Evolutionary conservation across 169 alveolate species (phyloP).

Genomic region (Cryptosporidium xiaoi): DNA sequence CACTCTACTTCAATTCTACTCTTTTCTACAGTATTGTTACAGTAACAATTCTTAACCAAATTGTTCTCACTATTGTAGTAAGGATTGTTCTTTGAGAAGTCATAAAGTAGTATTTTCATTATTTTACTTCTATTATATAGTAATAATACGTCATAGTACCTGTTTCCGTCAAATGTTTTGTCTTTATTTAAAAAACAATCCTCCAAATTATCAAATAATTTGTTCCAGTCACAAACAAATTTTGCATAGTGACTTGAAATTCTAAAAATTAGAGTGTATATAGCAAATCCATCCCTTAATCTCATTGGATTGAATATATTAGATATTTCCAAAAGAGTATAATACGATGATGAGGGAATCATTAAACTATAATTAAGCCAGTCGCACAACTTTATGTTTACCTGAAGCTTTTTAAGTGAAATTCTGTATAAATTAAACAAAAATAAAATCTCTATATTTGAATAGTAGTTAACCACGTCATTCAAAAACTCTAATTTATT

Average conservation of each 20-base stretch:
- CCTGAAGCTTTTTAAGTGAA: not conserved
- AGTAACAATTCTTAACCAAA: not conserved
- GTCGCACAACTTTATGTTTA: not conserved
- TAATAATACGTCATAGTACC: constrained; percentile 25
- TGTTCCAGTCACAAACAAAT: not conserved
- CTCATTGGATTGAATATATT: no score
- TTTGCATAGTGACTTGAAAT: constrained; percentile 4
- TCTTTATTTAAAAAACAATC: not conserved
- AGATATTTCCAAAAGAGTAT: not conserved
- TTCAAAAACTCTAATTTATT: not conserved
- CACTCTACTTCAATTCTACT: no score
- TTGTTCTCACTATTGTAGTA: not conserved
- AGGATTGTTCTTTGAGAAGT: not conserved
- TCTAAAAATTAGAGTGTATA: not conserved
- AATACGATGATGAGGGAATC: constrained; percentile 2
- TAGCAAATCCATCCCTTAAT: not conserved
- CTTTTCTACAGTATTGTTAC: no score
- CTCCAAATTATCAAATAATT: not conserved
- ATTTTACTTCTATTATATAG: constrained; percentile 14
- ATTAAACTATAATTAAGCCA: constrained; percentile 12
- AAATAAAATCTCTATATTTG: constrained; percentile 22
- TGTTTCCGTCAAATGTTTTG: not conserved
- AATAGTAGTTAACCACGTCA: not conserved
- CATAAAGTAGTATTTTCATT: constrained; percentile 3
- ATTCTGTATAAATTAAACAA: constrained; percentile 9